Evolutionary conservation across 73 alveolate species (phyloP), one percentile per base, ranked within the genome.

Genomic region (Uronychia setigera): DNA sequence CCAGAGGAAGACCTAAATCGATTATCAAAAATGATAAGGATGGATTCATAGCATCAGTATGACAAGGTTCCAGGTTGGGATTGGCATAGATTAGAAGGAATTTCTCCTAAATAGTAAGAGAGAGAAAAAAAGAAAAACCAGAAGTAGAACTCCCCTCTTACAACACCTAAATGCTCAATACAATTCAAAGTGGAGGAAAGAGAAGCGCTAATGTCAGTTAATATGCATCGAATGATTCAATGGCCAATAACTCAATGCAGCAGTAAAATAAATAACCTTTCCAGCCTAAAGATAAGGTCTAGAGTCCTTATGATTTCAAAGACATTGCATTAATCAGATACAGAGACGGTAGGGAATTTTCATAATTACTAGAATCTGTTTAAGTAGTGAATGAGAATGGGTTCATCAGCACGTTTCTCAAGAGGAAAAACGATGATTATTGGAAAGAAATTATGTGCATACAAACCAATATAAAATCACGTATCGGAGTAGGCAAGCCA

Each of bases 251-350:
- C 19, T 14, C 1, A 28, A 11, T 19, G 35, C 29, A 11, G 32
- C 30, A 9, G n/a, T 34, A 25, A 34, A 34, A 29, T 28, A 29
- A 14, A 29, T 1, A 1, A 31, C 78, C 9, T 32, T 14, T 31
- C n/a, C n/a, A 31, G 1, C 34, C n/a, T 1, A 14, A 1, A 13
- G n/a, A n/a, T n/a, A n/a, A n/a, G 30, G 5, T 1, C 82, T 33
- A 28, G 19, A 76, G 33, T 1, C 29, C 29, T 11, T 26, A 32
- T 26, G 32, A 91, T 87, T 91, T 78, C 80, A 81, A 81, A 34
- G 96, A 91, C 79, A 86, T 86, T 0, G 96, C 93, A 0, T 25
- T 91, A 32, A 85, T 90, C 34, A 78, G 95, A 78, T 79, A 84
- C 67, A 34, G 25, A 26, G 75, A 81, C 31, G 88, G 59, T 28